Conservation (phyloP, 73 alveolate species). For the Paramecium sonneborni region DNA sequence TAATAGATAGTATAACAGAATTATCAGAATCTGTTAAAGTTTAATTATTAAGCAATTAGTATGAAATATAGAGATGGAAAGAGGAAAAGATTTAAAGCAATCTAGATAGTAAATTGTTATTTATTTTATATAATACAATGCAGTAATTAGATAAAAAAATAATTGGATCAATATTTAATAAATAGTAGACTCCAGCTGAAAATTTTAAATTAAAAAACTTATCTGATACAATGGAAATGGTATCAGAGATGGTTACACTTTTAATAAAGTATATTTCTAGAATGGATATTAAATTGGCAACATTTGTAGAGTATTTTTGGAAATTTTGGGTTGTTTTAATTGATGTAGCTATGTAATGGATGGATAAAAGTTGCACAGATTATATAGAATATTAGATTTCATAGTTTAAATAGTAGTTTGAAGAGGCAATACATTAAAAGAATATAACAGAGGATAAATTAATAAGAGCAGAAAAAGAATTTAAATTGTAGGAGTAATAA, state of each 20-base stretch:
- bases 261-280: neutral
- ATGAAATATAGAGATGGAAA: neutral
- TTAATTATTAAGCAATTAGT: neutral
- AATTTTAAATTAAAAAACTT: neutral
- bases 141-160: neutral
- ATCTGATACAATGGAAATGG: neutral
- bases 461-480: neutral
- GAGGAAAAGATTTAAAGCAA: neutral
- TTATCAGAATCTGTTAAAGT: constrained; percentile 14
- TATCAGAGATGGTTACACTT: neutral
- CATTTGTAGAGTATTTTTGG: constrained; percentile 29
- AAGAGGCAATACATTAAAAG: neutral
- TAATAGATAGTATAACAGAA: neutral
- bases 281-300: neutral
- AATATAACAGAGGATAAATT: neutral
- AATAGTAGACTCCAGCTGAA: neutral
- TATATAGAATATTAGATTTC: constrained; percentile 6
- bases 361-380: constrained; percentile 33
- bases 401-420: constrained; percentile 4
- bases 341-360: constrained; percentile 50
- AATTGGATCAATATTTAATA: neutral
- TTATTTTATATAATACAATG: neutral
- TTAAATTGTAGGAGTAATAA: neutral
- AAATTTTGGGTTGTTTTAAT: constrained; percentile 39
- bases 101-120: neutral